Conservation (phyloP, 805 yeast species). For the Ogataea pini region DNA sequence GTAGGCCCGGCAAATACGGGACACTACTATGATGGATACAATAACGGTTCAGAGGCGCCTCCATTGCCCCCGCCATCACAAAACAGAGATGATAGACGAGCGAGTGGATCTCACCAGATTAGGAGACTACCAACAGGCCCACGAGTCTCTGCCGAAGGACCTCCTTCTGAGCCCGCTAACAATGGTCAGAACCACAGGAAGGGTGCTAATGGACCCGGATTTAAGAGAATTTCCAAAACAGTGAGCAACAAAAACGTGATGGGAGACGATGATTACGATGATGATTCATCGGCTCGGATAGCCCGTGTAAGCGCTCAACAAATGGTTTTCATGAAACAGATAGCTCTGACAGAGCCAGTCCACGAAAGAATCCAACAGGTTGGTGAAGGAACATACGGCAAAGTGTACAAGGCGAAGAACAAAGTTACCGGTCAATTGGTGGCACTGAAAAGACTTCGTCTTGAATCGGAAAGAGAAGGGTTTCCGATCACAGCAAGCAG, state of each 20-base stretch:
- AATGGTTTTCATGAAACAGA: conserved; percentile 26
- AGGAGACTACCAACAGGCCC: conserved; percentile 27
- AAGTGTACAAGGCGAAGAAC: conserved; percentile 87
- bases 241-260: conserved; percentile 22
- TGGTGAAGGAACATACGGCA: conserved; percentile 99
- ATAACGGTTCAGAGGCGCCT: neutral
- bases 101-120: conserved; percentile 5
- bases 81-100: conserved; percentile 1
- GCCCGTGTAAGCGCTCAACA: no score
- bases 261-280: conserved; percentile 23
- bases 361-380: conserved; percentile 83
- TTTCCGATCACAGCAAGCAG: conserved; percentile 95
- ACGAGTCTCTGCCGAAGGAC: conserved; percentile 9
- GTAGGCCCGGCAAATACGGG: neutral
- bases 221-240: conserved; percentile 17
- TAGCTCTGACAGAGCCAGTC: conserved; percentile 36
- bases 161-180: neutral
- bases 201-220: conserved; percentile 11
- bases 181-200: conserved; percentile 1
- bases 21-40: conserved; percentile 4
- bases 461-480: conserved; percentile 90
- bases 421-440: conserved; percentile 64
- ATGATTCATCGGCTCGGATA: no score
- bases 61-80: conserved; percentile 2
- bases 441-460: conserved; percentile 82